A percentile compares a stretch with the other conserved stretches of the same genome.
Evolutionary conservation across 2,329 filamentous ascomycete species (phyloP).

Genomic region (Samsoniella hepiali): DNA sequence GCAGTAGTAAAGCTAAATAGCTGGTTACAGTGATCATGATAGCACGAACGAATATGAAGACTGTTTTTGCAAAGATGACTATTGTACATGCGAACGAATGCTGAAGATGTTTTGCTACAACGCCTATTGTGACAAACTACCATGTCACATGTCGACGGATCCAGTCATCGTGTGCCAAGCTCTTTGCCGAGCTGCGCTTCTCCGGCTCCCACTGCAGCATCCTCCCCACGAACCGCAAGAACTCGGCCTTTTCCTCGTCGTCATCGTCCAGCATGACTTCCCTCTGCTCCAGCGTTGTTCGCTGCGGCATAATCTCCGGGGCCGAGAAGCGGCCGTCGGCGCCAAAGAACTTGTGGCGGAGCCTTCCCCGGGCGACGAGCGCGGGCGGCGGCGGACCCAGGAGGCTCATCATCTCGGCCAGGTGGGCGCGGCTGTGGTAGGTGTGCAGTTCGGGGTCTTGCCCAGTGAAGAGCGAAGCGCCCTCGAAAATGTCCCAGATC

Average conservation of each 20-base stretch:
- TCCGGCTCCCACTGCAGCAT: slow-evolving; percentile 38
- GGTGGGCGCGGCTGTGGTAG: slow-evolving; percentile 44
- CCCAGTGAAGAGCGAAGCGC: slow-evolving; percentile 41
- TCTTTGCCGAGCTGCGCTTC: slow-evolving; percentile 29
- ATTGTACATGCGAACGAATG: too few relatives aligned
- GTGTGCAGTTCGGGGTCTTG: slow-evolving; percentile 35
- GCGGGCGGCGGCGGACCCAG: slow-evolving; percentile 41
- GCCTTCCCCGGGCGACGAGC: slow-evolving; percentile 32
- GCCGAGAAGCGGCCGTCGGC: slow-evolving; percentile 30
- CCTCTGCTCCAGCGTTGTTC: slow-evolving; percentile 36
- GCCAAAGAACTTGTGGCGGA: slow-evolving; percentile 37
- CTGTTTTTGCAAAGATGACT: too few relatives aligned
- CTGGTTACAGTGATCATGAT: too few relatives aligned
- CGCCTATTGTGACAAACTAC: too few relatives aligned
- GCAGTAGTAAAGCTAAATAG: too few relatives aligned
- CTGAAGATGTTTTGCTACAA: too few relatives aligned
- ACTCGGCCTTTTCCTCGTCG: slow-evolving; percentile 29
- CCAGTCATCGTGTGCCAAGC: slow-evolving; percentile 30
- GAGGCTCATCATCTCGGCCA: slow-evolving; percentile 46
- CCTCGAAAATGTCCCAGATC: slow-evolving; percentile 50
- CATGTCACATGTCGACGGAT: too few relatives aligned
- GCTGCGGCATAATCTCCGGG: slow-evolving; percentile 21
- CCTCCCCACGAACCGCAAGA: slow-evolving; percentile 35
- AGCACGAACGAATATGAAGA: too few relatives aligned
- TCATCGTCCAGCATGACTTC: slow-evolving; percentile 37